Base-by-base conservation (phyloP, 257 asterid genomes). In the Solanum dulcamara region DNA sequence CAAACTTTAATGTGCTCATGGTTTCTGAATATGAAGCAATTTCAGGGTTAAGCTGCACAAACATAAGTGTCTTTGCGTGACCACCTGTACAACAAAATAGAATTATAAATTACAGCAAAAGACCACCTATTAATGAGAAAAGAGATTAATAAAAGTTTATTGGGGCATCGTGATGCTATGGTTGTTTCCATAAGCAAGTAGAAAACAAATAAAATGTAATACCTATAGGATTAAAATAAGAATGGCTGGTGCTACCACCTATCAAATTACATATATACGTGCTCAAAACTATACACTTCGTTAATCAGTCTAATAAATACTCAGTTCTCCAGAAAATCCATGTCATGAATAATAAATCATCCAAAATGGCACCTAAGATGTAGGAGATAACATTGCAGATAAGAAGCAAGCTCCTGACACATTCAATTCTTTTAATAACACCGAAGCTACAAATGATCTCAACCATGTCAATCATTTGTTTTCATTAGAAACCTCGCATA, bases 31-130 rank as follows among this genome's bases (percentile, higher is more conserved):
- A 88, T 0, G 98, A 97, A 82, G 42, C 87, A 30, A 79, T 85
- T 53, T 97, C 99, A 4, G 99, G 98, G 91, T 95, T 97, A 42
- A 97, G 95, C 92, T 97, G 99, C 88, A 97, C 98, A 81, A 97
- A 95, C 98, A 97, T 97, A 26, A 97, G 97, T 7, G 98, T 97
- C 93, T 97, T 97, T 7, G 99, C 98, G 15, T 93, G 93, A 3
- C 99, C 99, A 68, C 98, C 99, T 96, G 89, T 60, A 75, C 46
- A 75, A 67, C 84, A 84, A 57, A 83, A 84, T n/a, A 79, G 50
- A 50, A 24, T 10, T 28, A 62, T 46, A 35, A 48, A 70, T 66
- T 59, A 79, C 11, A 15, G 42, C 46, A 13, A 38, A 53, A 50
- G 5, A 79, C 28, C 44, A 67, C 26, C 24, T 3, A 67, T 32